Evolutionary conservation across 805 yeast species (phyloP).

Genomic region (Hanseniaspora clermontiae): DNA sequence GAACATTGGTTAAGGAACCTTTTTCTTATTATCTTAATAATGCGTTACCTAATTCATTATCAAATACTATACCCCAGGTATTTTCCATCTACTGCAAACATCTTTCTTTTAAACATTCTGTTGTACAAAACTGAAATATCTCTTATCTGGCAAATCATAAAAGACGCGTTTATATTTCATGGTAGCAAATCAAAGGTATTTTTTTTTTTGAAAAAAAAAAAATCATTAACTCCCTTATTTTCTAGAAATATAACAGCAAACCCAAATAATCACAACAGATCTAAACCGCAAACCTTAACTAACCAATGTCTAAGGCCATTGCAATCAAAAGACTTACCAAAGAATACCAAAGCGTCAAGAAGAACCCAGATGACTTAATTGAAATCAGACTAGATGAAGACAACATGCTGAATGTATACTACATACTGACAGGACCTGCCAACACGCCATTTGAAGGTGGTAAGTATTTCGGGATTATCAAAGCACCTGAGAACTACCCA

Average conservation of each 20-base stretch:
- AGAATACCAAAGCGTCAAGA: slow-evolving; percentile 67
- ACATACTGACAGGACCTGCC: slow-evolving; percentile 82
- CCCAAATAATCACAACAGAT: neutral
- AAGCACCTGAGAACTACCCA: slow-evolving; percentile 77
- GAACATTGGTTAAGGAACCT: no score
- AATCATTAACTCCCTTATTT: no score
- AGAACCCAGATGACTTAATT: slow-evolving; percentile 75
- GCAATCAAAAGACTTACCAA: slow-evolving; percentile 47
- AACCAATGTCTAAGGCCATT: slow-evolving; percentile 33
- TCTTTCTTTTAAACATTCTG: no score
- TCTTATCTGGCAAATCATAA: neutral
- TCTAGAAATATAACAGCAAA: neutral
- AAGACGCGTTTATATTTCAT: neutral
- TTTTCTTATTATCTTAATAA: no score
- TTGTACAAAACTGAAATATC: neutral
- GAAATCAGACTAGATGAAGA: slow-evolving; percentile 76
- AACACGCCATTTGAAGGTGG: slow-evolving; percentile 78
- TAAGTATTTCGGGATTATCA: slow-evolving; percentile 77
- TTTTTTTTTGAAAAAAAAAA: no score
- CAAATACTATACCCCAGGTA: no score
- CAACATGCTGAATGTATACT: slow-evolving; percentile 89
- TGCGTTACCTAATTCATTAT: no score
- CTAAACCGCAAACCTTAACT: no score
- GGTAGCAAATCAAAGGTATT: neutral
- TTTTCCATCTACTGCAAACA: no score